These are phyloP conservation scores for Pseudogymnoascus sp. DNA, from an alignment of 2,329 filamentous ascomycete species.

Conservation along the genomic window DNA sequence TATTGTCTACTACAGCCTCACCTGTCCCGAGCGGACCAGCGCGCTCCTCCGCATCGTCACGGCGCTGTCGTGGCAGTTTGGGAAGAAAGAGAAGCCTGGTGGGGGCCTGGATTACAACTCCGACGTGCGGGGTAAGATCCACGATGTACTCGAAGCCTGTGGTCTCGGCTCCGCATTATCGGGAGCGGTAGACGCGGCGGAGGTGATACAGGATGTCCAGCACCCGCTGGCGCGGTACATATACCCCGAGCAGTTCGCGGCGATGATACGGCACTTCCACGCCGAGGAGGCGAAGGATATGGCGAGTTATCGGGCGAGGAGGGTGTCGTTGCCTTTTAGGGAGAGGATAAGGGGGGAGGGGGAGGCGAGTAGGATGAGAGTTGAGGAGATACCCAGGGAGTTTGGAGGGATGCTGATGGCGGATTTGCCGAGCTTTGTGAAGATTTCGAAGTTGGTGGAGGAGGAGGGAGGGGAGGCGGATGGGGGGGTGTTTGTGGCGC, in stretches of 20 bases:
- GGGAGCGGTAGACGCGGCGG: background rate
- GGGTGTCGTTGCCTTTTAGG: background rate
- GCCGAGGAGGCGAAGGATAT: background rate
- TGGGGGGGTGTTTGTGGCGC: background rate
- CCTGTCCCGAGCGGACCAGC: background rate
- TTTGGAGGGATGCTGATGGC: background rate
- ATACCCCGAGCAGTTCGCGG: background rate
- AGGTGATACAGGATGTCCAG: background rate
- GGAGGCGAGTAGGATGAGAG: background rate
- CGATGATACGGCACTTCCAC: background rate
- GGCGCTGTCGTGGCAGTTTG: background rate
- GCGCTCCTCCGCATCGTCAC: background rate
- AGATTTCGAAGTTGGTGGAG: background rate
- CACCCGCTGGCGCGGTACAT: background rate
- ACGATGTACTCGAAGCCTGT: background rate
- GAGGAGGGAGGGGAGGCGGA: background rate
- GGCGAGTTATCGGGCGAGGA: background rate
- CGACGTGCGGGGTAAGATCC: background rate
- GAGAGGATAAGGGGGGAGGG: background rate
- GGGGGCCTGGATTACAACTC: background rate
- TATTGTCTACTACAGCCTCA: slow-evolving; percentile 19
- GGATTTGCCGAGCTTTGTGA: background rate
- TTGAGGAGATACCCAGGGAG: background rate
- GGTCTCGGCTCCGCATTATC: background rate
- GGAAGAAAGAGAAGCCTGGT: background rate